Percentiles rank a stretch among this genome's conserved stretches.
phyloP scores from a whole-genome alignment of 2,329 filamentous ascomycete genomes.

The Ampelomyces quisqualis region DNA sequence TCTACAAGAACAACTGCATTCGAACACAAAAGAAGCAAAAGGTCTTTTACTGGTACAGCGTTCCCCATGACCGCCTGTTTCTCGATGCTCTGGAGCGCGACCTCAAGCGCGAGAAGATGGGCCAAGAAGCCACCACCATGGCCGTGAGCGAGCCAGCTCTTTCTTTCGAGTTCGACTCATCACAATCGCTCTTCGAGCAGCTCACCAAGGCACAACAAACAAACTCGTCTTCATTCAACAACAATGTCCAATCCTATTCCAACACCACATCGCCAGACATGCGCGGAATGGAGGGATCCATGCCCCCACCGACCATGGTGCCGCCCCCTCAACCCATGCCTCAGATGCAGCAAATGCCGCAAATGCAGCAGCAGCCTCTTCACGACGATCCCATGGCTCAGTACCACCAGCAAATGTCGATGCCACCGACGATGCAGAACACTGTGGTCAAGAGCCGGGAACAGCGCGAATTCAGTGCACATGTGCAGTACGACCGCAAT shows the following conservation, averaged over 20 bases:
- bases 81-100: slow-evolving; percentile 96
- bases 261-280: slow-evolving; percentile 87
- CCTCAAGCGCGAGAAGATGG: slow-evolving; percentile 99
- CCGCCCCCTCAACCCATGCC: slow-evolving; percentile 44
- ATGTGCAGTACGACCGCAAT: slow-evolving; percentile 88
- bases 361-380: slow-evolving; percentile 56
- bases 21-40: slow-evolving; percentile 99
- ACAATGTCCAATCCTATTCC: slow-evolving; percentile 63
- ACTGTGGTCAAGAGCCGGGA: slow-evolving; percentile 79
- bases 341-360: slow-evolving; percentile 37
- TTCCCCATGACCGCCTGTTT: slow-evolving; percentile 95
- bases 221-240: slow-evolving; percentile 94
- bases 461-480: slow-evolving; percentile 71
- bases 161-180: slow-evolving; percentile 99
- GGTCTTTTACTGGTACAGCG: slow-evolving; percentile 99
- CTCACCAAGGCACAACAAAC: slow-evolving; percentile 99
- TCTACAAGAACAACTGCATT: slow-evolving; percentile 99
- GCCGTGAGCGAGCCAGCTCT: slow-evolving; percentile 95
- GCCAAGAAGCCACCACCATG: slow-evolving; percentile 93
- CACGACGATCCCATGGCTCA: slow-evolving; percentile 69
- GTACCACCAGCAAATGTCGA: slow-evolving; percentile 71
- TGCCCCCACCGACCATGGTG: slow-evolving; percentile 89
- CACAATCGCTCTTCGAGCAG: slow-evolving; percentile 98
- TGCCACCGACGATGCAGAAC: slow-evolving; percentile 71
- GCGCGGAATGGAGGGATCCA: slow-evolving; percentile 78